Base-by-base conservation (phyloP, 495 filamentous ascomycete species). In the Xylaria telfairii region DNA sequence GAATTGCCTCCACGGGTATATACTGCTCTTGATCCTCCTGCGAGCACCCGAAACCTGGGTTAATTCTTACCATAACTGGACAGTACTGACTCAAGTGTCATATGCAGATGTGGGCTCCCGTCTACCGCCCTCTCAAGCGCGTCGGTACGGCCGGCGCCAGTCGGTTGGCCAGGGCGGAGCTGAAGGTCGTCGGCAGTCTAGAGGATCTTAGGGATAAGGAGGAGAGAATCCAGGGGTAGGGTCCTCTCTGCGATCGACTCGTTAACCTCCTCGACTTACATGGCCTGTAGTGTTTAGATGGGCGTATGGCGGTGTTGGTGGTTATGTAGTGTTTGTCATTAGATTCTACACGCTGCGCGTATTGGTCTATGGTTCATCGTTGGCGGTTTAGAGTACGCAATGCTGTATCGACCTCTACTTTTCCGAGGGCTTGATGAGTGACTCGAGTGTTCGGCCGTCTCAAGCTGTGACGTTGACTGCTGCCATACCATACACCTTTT, bases 21-120 rank as follows among this genome's bases (percentile, higher is more conserved):
- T n/a, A n/a, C n/a, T n/a, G n/a, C n/a, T n/a, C n/a, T n/a, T n/a
- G n/a, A n/a, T n/a, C n/a, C n/a, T n/a, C n/a, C n/a, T n/a, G n/a
- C n/a, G n/a, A n/a, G n/a, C n/a, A n/a, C n/a, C n/a, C n/a, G n/a
- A n/a, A n/a, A n/a, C n/a, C n/a, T n/a, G n/a, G n/a, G n/a, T n/a
- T n/a, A n/a, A n/a, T n/a, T n/a, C n/a, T n/a, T n/a, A n/a, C n/a
- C n/a, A n/a, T n/a, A n/a, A n/a, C n/a, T n/a, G n/a, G n/a, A n/a
- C n/a, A n/a, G n/a, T n/a, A n/a, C n/a, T n/a, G n/a, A n/a, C n/a
- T n/a, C n/a, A n/a, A n/a, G n/a, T n/a, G n/a, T n/a, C n/a, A n/a
- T n/a, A n/a, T n/a, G n/a, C n/a, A 96, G 84, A 97, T 97, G 94
- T 97, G 94, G 94, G 87, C 95, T 71, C 86, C 94, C 2, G 80